A percentile compares a stretch with the other conserved stretches of the same genome.
Evolutionary conservation across 352 stramenopile species (phyloP).

Genomic region (Thalassiosira hispida): DNA sequence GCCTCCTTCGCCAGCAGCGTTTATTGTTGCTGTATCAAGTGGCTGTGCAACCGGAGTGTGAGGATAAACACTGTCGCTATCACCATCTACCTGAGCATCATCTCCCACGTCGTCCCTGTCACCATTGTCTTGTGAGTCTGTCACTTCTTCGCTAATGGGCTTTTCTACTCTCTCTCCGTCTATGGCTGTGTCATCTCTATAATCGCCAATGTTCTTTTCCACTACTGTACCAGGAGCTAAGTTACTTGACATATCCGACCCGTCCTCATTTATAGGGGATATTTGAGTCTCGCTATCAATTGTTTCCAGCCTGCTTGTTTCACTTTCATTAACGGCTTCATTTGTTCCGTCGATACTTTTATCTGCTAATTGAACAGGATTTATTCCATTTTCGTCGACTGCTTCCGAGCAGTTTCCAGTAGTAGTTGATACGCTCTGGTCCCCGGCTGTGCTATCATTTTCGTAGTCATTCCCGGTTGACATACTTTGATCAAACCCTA

Average conservation of each 20-base stretch:
- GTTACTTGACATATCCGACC: not conserved
- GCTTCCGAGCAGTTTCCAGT: not conserved
- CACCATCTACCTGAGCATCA: conserved; percentile 1
- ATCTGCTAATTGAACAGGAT: not conserved
- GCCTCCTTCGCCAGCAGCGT: not conserved
- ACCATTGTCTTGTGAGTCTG: conserved; percentile 1
- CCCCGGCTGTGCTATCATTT: not conserved
- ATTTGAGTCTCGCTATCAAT: not conserved
- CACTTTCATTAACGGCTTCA: not conserved
- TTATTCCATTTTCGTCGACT: not conserved
- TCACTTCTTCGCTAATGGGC: conserved; percentile 3
- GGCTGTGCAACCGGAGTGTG: not conserved
- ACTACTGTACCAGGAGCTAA: not conserved
- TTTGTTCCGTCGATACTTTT: not conserved
- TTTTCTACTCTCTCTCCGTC: not conserved
- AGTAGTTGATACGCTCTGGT: not conserved
- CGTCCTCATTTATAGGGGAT: conserved; percentile 8
- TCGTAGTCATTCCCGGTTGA: conserved; percentile 17
- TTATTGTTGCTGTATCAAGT: not conserved
- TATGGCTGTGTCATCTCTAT: not conserved
- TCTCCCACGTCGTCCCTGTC: not conserved
- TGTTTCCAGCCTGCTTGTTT: conserved; percentile 1
- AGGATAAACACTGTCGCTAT: not conserved
- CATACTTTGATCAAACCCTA: conserved; percentile 19
- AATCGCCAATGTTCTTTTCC: not conserved